These are phyloP conservation scores for Diplodia sapinea DNA, from an alignment of 2,329 filamentous ascomycete species.

Conservation along the genomic window DNA sequence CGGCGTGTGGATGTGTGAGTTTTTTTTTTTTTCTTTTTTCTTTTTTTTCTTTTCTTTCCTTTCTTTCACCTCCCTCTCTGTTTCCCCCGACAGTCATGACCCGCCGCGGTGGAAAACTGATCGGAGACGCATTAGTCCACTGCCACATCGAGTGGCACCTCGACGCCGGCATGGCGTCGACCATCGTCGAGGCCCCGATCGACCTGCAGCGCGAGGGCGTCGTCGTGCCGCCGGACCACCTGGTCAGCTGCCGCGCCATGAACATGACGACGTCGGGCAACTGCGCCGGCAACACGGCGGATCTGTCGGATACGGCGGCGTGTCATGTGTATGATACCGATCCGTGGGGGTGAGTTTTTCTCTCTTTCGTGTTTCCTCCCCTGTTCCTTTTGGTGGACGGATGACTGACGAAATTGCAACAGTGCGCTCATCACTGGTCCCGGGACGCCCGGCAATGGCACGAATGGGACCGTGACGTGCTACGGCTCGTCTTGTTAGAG, in stretches of 20 bases:
- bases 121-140: conserved; percentile 54
- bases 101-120: no score
- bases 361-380: no score
- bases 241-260: conserved; percentile 9
- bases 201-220: conserved; percentile 32
- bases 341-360: conserved; percentile 2
- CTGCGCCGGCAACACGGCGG: conserved; percentile 22
- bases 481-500: no score
- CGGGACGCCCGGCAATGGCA: no score
- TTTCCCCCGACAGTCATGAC: no score
- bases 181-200: conserved; percentile 42
- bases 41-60: no score
- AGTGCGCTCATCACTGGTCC: conserved; percentile 6
- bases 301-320: background rate
- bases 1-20: conserved; percentile 55
- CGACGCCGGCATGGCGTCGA: conserved; percentile 41
- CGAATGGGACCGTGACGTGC: no score
- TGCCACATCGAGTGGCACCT: conserved; percentile 71
- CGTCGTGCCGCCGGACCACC: conserved; percentile 4
- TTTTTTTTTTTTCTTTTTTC: no score
- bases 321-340: conserved; percentile 9
- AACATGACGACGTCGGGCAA: conserved; percentile 27
- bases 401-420: background rate
- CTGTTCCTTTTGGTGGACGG: background rate
- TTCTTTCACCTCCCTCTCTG: no score